These are phyloP conservation scores for Haplosporangium sp. DNA, from an alignment of 371 early-diverging fungal genomes.

Conservation along the genomic window DNA sequence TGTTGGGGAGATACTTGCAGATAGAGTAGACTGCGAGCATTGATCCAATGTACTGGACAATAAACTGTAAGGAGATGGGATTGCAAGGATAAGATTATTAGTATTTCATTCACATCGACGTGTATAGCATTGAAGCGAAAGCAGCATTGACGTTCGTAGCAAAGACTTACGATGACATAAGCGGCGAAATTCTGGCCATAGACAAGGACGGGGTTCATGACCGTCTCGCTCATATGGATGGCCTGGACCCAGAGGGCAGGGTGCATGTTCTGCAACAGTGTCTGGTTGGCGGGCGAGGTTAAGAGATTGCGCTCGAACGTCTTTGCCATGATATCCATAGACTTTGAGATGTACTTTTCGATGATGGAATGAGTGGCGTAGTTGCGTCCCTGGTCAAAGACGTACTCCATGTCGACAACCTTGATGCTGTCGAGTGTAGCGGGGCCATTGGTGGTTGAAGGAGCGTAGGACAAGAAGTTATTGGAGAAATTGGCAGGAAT, in stretches of 20 bases:
- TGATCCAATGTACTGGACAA: conserved; percentile 52
- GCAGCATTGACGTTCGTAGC: background rate
- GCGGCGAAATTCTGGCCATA: conserved; percentile 55
- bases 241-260: conserved; percentile 45
- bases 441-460: conserved; percentile 31
- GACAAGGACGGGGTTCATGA: conserved; percentile 48
- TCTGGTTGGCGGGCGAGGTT: conserved; percentile 48
- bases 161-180: conserved; percentile 45
- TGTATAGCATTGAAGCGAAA: background rate
- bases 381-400: conserved; percentile 54
- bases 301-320: conserved; percentile 33
- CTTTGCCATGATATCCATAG: conserved; percentile 25
- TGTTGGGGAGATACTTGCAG: conserved; percentile 50
- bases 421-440: conserved; percentile 25
- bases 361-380: conserved; percentile 52
- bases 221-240: conserved; percentile 32
- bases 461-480: conserved; percentile 52
- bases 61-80: conserved; percentile 26
- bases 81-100: background rate
- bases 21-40: conserved; percentile 50
- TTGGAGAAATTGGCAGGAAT: conserved; percentile 60
- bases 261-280: conserved; percentile 36
- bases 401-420: conserved; percentile 42
- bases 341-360: conserved; percentile 36
- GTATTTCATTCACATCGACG: background rate